Evolutionary conservation across 345 rosid genomes (phyloP).

Genomic region (Raphanus sativus): DNA sequence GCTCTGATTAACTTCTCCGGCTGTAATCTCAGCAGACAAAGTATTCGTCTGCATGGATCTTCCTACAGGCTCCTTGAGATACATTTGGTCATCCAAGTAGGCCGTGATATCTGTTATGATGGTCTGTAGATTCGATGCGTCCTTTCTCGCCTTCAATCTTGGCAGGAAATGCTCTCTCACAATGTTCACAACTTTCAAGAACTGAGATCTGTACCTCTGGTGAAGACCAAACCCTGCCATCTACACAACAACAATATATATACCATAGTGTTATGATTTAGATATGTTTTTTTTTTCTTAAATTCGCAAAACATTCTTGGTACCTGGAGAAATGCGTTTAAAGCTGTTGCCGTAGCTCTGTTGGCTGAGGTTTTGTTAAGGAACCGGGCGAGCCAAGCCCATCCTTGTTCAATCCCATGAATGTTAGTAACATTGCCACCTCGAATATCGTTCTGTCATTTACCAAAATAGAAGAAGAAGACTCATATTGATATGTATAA

Average conservation of each 20-base stretch:
- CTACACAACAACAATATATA: background rate
- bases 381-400: conserved; percentile 86
- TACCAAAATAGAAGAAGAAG: conserved; percentile 7
- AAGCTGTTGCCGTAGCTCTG: conserved; percentile 62
- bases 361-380: conserved; percentile 63
- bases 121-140: conserved; percentile 42
- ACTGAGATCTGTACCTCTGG: conserved; percentile 63
- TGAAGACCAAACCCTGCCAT: conserved; percentile 75
- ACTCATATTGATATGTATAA: background rate
- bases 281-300: background rate
- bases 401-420: conserved; percentile 74
- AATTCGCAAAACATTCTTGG: background rate
- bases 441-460: conserved; percentile 59
- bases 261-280: background rate
- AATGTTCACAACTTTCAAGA: conserved; percentile 57
- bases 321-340: conserved; percentile 55
- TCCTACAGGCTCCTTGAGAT: conserved; percentile 68
- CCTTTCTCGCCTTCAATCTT: conserved; percentile 50
- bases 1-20: conserved; percentile 32
- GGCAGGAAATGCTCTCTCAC: conserved; percentile 54
- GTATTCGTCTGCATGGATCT: conserved; percentile 44
- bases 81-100: conserved; percentile 61
- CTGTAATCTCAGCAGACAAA: conserved; percentile 48
- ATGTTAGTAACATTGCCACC: conserved; percentile 38
- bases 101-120: conserved; percentile 49